Evolutionary conservation across 176 grass and related monocot species (phyloP).

Genomic region (Raddia guianensis): DNA sequence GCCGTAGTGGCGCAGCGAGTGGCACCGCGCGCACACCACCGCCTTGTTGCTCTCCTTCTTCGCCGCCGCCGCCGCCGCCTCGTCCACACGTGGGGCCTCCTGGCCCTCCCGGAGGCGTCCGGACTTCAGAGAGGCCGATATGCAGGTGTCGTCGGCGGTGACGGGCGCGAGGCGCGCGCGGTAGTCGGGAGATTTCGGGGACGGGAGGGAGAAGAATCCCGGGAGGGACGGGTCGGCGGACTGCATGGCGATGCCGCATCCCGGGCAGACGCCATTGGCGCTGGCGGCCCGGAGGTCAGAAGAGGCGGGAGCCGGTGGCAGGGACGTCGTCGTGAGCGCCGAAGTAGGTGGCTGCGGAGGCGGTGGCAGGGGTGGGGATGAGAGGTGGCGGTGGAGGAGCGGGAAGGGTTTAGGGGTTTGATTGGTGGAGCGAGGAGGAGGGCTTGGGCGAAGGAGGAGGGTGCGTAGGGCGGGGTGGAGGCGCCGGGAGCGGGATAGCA

Average conservation of each 20-base stretch:
- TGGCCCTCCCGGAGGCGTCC: conserved; percentile 33
- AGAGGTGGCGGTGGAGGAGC: conserved; percentile 36
- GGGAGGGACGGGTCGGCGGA: conserved; percentile 56
- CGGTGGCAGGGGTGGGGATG: not conserved
- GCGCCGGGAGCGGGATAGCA: conserved; percentile 38
- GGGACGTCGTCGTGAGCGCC: not conserved
- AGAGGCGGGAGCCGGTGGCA: not conserved
- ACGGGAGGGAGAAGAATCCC: conserved; percentile 68
- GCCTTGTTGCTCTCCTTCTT: conserved; percentile 46
- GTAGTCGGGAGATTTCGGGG: conserved; percentile 51
- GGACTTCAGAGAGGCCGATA: conserved; percentile 60
- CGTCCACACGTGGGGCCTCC: not conserved
- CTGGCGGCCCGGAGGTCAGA: conserved; percentile 11
- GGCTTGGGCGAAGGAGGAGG: conserved; percentile 5
- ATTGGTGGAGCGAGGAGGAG: not conserved
- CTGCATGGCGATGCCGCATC: conserved; percentile 74
- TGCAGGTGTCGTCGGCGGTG: conserved; percentile 48
- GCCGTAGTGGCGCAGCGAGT: conserved; percentile 81
- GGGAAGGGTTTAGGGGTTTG: conserved; percentile 35
- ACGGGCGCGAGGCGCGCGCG: conserved; percentile 47
- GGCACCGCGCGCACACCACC: conserved; percentile 72
- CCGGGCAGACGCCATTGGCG: conserved; percentile 40
- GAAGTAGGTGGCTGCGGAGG: too few species aligned
- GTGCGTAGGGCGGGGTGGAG: conserved; percentile 29
- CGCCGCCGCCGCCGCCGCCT: not conserved